These are phyloP conservation scores for Apiotrichum sp. DNA, from an alignment of 1,284 basidiomycete species.

Conservation along the genomic window DNA sequence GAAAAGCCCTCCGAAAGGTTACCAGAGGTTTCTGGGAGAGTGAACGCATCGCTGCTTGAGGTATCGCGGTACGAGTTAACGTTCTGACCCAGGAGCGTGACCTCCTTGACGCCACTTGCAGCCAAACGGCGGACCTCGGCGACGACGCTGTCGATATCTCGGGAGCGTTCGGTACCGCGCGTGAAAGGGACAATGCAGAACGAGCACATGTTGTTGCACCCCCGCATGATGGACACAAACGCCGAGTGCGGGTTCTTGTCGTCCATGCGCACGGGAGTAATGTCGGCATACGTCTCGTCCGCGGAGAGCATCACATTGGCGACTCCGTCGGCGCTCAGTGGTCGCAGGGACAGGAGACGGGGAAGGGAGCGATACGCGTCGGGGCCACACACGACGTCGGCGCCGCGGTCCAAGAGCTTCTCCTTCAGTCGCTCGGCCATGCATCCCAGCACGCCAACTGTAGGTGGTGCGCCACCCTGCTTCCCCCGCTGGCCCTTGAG, in stretches of 20 bases:
- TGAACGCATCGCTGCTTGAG: background rate
- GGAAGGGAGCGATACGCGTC: constrained; percentile 6
- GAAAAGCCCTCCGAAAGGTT: background rate
- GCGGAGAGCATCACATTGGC: constrained; percentile 5
- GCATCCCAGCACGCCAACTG: constrained; percentile 5
- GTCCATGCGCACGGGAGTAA: constrained; percentile 4
- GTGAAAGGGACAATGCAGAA: constrained; percentile 7
- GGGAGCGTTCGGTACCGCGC: background rate
- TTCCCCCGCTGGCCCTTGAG: background rate
- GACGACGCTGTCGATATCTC: constrained; percentile 4
- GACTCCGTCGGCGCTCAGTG: constrained; percentile 2
- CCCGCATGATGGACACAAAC: constrained; percentile 5
- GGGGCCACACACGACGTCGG: constrained; percentile 3
- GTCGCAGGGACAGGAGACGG: background rate
- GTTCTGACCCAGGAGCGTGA: constrained; percentile 5
- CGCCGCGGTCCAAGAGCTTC: constrained; percentile 1
- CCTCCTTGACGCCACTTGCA: constrained; percentile 1
- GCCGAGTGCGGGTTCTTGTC: constrained; percentile 6
- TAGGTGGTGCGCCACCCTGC: background rate
- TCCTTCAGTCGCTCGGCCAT: constrained; percentile 7
- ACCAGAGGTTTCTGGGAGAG: background rate
- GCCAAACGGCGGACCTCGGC: constrained; percentile 3
- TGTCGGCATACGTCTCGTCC: constrained; percentile 5
- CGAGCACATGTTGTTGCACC: constrained; percentile 7
- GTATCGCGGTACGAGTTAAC: constrained; percentile 7